Percentiles rank a stretch among this genome's conserved stretches.
Conservation (phyloP, 1,139 yeast species). For the Blastobotrys buckinghamii region DNA sequence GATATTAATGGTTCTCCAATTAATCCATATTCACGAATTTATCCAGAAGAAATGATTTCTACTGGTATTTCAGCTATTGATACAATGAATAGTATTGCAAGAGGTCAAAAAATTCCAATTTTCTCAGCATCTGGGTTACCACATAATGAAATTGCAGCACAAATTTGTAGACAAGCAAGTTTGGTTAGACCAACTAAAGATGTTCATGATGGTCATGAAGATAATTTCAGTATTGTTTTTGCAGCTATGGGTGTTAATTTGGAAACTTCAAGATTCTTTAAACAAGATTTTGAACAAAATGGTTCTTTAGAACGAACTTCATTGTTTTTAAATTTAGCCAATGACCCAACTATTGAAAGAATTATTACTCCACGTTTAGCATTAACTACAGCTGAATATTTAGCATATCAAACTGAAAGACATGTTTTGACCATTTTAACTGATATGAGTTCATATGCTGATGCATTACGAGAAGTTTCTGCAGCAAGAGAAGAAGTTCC, state of each 20-base stretch:
- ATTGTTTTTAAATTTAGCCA: slow-evolving; percentile 92
- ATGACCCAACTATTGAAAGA: slow-evolving; percentile 99
- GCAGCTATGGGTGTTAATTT: slow-evolving; percentile 98
- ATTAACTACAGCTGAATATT: slow-evolving; percentile 96
- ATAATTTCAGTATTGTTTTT: slow-evolving; percentile 95
- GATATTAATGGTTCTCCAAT: slow-evolving; percentile 99
- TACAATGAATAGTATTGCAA: slow-evolving; percentile 98
- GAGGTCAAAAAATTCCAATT: slow-evolving; percentile 99
- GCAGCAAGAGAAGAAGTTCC: slow-evolving; percentile 99
- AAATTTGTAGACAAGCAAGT: slow-evolving; percentile 99
- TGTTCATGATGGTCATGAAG: slow-evolving; percentile 99
- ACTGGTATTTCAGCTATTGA: slow-evolving; percentile 98
- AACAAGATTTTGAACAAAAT: slow-evolving; percentile 98
- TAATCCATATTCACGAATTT: slow-evolving; percentile 95
- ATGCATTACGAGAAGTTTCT: slow-evolving; percentile 98
- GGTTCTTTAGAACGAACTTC: slow-evolving; percentile 98
- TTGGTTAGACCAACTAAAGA: slow-evolving; percentile 98
- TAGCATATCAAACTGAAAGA: slow-evolving; percentile 98
- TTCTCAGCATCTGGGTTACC: slow-evolving; percentile 99
- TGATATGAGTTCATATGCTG: slow-evolving; percentile 99
- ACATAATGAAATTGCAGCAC: slow-evolving; percentile 99
- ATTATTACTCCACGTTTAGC: slow-evolving; percentile 99
- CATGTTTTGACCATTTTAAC: slow-evolving; percentile 97
- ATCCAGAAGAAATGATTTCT: slow-evolving; percentile 99
- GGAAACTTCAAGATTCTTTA: slow-evolving; percentile 89